Percentiles rank a stretch among this genome's conserved stretches.
Evolutionary conservation across 2,329 filamentous ascomycete species (phyloP).

Genomic region (Trichothecium sympodiale): DNA sequence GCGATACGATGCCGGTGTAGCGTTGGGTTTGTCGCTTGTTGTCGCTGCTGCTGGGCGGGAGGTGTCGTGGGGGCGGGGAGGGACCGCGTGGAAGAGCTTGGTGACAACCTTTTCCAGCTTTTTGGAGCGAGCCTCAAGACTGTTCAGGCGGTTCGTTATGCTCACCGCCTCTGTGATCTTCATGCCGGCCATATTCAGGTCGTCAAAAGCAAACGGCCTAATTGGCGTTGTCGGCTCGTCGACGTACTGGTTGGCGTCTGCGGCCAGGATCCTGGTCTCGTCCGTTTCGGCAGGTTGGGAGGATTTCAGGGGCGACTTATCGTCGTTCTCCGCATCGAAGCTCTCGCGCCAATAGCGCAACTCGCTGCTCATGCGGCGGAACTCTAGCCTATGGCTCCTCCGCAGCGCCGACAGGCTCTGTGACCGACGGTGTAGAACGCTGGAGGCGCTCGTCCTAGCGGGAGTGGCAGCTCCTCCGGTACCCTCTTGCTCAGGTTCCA

Average conservation of each 20-base stretch:
- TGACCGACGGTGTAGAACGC: constrained; percentile 40
- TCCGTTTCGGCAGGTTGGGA: constrained; percentile 30
- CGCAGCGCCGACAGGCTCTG: constrained; percentile 45
- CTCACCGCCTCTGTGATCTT: constrained; percentile 45
- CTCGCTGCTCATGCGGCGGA: constrained; percentile 45
- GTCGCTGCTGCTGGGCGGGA: not conserved
- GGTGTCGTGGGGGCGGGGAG: not conserved
- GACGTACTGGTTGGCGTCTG: not conserved
- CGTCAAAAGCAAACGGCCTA: constrained; percentile 44
- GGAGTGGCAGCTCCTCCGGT: constrained; percentile 44
- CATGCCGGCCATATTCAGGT: constrained; percentile 39
- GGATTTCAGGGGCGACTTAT: constrained; percentile 35
- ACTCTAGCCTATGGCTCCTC: constrained; percentile 9
- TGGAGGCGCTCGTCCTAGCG: constrained; percentile 46
- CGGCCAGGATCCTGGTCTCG: too few relatives aligned
- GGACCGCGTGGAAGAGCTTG: constrained; percentile 25
- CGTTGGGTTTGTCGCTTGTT: not conserved
- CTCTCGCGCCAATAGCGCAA: constrained; percentile 55
- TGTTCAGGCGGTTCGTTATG: constrained; percentile 40
- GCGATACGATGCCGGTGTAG: not conserved
- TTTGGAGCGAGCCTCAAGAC: constrained; percentile 39
- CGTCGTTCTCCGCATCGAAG: constrained; percentile 33
- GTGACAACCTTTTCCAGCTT: constrained; percentile 42
- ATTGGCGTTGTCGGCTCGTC: constrained; percentile 18
- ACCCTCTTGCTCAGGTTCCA: constrained; percentile 27